Base-by-base conservation (phyloP, 345 rosid genomes). In the Mercurialis annua region DNA sequence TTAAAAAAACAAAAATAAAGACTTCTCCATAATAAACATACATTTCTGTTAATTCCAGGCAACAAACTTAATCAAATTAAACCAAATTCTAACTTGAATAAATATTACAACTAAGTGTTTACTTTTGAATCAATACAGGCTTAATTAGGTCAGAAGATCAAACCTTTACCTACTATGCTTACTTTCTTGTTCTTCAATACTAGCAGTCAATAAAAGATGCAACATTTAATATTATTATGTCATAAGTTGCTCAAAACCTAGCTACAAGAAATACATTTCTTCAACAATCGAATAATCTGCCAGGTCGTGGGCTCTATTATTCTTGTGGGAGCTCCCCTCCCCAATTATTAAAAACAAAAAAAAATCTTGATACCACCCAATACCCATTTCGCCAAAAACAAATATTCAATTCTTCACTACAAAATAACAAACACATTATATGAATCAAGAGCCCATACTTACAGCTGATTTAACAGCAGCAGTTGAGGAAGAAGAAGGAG, bases 391-490 rank as follows among this genome's bases (percentile, higher is more conserved):
- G 20, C 18, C 64, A 10, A 8, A 23, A 59, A 14, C 9, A 36
- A 9, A 36, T 20, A 12, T 62, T 48, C 40, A 63, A 42, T 52
- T 4, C 40, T 3, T 36, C n/a, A n/a, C n/a, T 36, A 36, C 40
- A 3, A 36, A 36, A 36, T 9, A 36, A 36, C 4, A 36, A 9
- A 36, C 4, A 36, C 40, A 3, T 53, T 53, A 6, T 10, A 53
- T 5, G 12, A 53, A 26, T 31, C 5, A 33, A 26, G 15, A 58
- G 9, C 62, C 34, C 15, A 65, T 53, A 84, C 89, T 87, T 84
- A 90, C 91, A 62, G 84, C 60, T 57, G 93, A 77, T n/a, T 78
- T 85, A 72, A 82, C 76, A 16, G 86, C 69, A 61, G 33, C 73
- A 3, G 85, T 65, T 30, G 86, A 64, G 43, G 82, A 43, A 46